These are phyloP conservation scores for Penicillium canariense DNA, from an alignment of 495 filamentous ascomycete genomes.

Conservation along the genomic window DNA sequence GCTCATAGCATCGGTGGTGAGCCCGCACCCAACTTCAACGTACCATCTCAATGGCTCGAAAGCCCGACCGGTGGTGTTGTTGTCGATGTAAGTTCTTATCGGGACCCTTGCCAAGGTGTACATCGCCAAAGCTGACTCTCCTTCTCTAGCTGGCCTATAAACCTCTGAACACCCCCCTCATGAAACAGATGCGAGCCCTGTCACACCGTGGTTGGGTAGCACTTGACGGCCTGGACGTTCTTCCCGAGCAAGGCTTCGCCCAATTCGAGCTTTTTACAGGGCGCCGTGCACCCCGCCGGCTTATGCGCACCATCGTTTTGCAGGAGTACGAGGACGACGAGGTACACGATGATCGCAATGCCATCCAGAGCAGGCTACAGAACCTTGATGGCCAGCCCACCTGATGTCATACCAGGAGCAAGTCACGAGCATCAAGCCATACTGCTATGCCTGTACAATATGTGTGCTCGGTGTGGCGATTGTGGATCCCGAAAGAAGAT, in stretches of 20 bases:
- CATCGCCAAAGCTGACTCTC: constrained; percentile 4
- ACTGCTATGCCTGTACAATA: not conserved
- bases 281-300: constrained; percentile 63
- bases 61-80: constrained; percentile 78
- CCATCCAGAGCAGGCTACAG: constrained; percentile 34
- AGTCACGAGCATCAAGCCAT: not conserved
- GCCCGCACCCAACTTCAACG: constrained; percentile 64
- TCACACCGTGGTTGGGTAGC: constrained; percentile 67
- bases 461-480: not conserved
- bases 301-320: constrained; percentile 56
- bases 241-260: constrained; percentile 76
- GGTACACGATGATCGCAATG: constrained; percentile 32
- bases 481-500: constrained; percentile 13
- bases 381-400: constrained; percentile 39
- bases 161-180: constrained; percentile 67
- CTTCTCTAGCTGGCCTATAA: constrained; percentile 62
- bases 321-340: constrained; percentile 42
- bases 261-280: constrained; percentile 82
- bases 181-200: constrained; percentile 58
- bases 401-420: constrained; percentile 17
- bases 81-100: constrained; percentile 55
- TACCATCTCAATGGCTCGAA: constrained; percentile 68
- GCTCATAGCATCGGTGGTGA: constrained; percentile 61
- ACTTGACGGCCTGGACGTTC: constrained; percentile 72
- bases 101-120: not conserved